These are phyloP conservation scores for Lecanicillium sp. DNA, from an alignment of 2,329 filamentous ascomycete genomes.

Conservation along the genomic window DNA sequence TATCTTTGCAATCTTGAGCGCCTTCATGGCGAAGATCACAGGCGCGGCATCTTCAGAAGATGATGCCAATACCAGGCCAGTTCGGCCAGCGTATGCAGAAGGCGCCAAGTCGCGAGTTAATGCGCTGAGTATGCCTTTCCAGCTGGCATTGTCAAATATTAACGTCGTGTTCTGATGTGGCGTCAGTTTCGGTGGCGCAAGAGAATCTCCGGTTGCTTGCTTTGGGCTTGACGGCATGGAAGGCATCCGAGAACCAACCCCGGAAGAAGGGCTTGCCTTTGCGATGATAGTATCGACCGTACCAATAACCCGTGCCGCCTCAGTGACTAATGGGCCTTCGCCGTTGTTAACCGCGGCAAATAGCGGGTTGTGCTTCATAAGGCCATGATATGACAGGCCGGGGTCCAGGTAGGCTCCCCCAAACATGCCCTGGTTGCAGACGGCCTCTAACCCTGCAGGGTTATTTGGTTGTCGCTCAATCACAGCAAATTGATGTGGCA, in stretches of 20 bases:
- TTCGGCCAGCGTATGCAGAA: slow-evolving; percentile 68
- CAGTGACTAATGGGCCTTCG: slow-evolving; percentile 54
- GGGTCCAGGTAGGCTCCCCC: slow-evolving; percentile 78
- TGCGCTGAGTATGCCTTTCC: slow-evolving; percentile 78
- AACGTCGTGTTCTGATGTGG: slow-evolving; percentile 43
- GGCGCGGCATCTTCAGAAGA: slow-evolving; percentile 69
- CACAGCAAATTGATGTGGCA: slow-evolving; percentile 73
- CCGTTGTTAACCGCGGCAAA: slow-evolving; percentile 44
- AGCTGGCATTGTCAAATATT: slow-evolving; percentile 74
- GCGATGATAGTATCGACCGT: slow-evolving; percentile 77
- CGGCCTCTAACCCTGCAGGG: slow-evolving; percentile 59
- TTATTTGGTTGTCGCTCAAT: slow-evolving; percentile 63
- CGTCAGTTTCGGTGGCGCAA: slow-evolving; percentile 26
- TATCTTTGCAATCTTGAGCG: slow-evolving; percentile 67
- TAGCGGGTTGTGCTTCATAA: slow-evolving; percentile 49
- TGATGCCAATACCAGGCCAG: slow-evolving; percentile 68
- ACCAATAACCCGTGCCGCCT: slow-evolving; percentile 70
- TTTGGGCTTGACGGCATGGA: slow-evolving; percentile 42
- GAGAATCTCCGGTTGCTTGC: slow-evolving; percentile 22
- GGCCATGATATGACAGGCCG: slow-evolving; percentile 52
- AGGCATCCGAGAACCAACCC: slow-evolving; percentile 34
- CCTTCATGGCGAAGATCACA: slow-evolving; percentile 70
- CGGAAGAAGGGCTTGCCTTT: slow-evolving; percentile 28
- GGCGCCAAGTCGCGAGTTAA: slow-evolving; percentile 76
- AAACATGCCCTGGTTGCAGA: slow-evolving; percentile 67